Evolutionary conservation across 2,329 filamentous ascomycete species (phyloP), one percentile per base, ranked within the genome.

Genomic region (Ascochyta rabiei): DNA sequence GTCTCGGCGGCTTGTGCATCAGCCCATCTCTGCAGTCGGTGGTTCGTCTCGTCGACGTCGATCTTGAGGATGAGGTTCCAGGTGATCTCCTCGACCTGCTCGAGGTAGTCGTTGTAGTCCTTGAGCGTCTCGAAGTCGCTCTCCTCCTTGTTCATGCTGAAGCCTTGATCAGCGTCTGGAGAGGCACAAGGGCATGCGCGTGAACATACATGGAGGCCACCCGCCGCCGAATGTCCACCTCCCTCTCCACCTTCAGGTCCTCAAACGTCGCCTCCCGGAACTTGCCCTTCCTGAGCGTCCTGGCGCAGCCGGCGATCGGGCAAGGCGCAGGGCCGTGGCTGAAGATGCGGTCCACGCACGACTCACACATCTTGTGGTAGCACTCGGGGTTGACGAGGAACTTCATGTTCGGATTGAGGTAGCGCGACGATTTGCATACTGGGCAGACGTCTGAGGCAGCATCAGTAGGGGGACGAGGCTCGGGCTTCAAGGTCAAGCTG

Each of bases 341-440:
- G 82, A 98, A 99, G 67, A 98, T 90, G 51, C 93, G 89, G 76
- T 93, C 90, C 37, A 98, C 93, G 79, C 95, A 99, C 53, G 90
- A 93, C 75, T 91, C 89, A 81, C 95, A 99, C 91, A 99, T 98
- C 65, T 91, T 91, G 82, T 99, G 95, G 81, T 99, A 99, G 84
- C 95, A 99, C 81, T 96, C 92, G 8, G 93, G 91, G 75, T 98
- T 97, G 80, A 99, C 93, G 66, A 95, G 89, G 79, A 99, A 98
- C 62, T 89, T 85, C 85, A 99, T 93, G 79, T 92, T 89, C 57
- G 87, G 88, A 81, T 97, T 97, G 69, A 98, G 89, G 81, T 98
- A 98, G 62, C 92, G 90, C 56, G 90, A 91, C 56, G 92, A 96
- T 79, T 97, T 97, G 89, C 95, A 99, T 65, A 98, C 91, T 53